Evolutionary conservation across 257 asterid species (phyloP).

Genomic region (Euphrasia confusa): DNA sequence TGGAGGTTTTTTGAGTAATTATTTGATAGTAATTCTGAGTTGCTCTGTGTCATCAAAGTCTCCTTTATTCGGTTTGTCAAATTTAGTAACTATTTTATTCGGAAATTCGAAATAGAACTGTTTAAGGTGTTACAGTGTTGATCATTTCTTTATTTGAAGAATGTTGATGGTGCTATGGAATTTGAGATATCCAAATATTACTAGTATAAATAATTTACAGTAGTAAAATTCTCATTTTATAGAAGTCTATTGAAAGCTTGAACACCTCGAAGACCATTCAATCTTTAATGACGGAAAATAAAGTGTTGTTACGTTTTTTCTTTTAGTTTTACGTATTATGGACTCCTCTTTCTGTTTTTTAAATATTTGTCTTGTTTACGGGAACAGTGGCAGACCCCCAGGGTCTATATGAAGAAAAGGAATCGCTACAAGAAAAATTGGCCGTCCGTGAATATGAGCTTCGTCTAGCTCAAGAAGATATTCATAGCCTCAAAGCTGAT

Average conservation of each 20-base stretch:
- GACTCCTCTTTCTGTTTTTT: slow-evolving; percentile 10
- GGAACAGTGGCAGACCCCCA: slow-evolving; percentile 88
- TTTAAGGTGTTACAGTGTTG: slow-evolving; percentile 1
- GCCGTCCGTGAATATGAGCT: slow-evolving; percentile 91
- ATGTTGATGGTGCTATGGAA: no score
- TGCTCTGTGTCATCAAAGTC: slow-evolving; percentile 2
- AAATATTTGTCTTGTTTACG: slow-evolving; percentile 20
- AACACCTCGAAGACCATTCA: no score
- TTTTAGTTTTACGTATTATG: neutral
- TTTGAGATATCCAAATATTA: no score
- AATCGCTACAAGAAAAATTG: slow-evolving; percentile 76
- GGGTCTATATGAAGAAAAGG: slow-evolving; percentile 82
- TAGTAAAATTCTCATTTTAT: no score
- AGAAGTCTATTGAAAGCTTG: no score
- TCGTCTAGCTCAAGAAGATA: slow-evolving; percentile 93
- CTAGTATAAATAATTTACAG: no score
- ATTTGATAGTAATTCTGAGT: neutral
- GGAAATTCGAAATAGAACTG: no score
- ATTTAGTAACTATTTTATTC: no score
- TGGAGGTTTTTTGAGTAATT: neutral
- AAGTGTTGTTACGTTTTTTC: no score
- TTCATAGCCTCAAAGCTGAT: slow-evolving; percentile 64
- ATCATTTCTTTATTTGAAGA: slow-evolving; percentile 2
- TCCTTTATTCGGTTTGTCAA: neutral
- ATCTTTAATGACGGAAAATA: no score